Base-by-base conservation (phyloP, 257 asterid genomes). In the Solanum phureja region DNA sequence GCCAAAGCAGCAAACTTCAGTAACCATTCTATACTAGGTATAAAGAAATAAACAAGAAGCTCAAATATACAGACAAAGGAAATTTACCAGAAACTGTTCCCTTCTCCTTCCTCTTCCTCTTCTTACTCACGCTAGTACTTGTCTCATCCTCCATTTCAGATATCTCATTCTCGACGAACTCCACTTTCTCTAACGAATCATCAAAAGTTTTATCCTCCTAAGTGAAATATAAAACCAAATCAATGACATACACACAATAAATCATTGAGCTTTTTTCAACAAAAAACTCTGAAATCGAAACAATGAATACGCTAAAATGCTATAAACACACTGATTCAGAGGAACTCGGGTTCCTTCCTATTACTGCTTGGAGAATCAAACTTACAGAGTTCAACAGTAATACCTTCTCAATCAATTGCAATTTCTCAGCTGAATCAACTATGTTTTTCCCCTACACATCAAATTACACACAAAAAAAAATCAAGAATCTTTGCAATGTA, bases 21-120 rank as follows among this genome's bases (percentile, higher is more conserved):
- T 14, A 10, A 66, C 40, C 40, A 42, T 4, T 85, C 3, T 85
- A 34, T 66, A 35, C 35, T 24, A 0, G 0, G 37, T 12, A 44
- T 1, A 44, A 37, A 52, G 29, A 88, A 68, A 37, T 19, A 33
- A 31, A 27, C 58, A 0, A 49, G 12, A 16, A 29, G 75, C 72
- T 24, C 38, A 60, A 27, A 31, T 23, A 64, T 21, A 13, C 49
- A 12, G 88, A 27, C 34, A 35, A 49, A 58, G 5, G 84, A 76
- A 82, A 9, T 37, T 77, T 74, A 95, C 98, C 98, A 7, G 92
- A 68, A 89, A 37, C 79, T 83, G 83, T 75, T 62, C 76, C 87
- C 88, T 95, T 96, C 79, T 97, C 87, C 91, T 95, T 96, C 77
- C 98, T 93, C 94, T 94, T 95, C 91, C 96, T 93, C 94, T 96